phyloP scores from a whole-genome alignment of 345 rosid genomes.

The Hibiscus mutabilis region DNA sequence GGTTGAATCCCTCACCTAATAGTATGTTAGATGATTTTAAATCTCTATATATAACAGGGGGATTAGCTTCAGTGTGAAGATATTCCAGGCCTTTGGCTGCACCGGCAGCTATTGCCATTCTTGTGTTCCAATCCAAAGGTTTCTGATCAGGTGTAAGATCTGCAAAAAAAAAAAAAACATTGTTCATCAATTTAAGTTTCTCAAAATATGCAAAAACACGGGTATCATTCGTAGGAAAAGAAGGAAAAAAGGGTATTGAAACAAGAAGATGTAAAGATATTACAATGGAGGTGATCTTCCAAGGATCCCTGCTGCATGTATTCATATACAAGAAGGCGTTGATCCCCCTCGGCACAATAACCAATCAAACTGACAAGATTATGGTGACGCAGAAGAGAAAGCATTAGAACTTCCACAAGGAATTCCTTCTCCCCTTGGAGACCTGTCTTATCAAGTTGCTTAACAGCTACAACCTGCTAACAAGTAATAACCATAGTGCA shows the following conservation, averaged over 20 bases:
- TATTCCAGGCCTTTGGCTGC: conserved; percentile 55
- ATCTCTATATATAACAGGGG: conserved; percentile 61
- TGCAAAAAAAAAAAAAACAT: conserved; percentile 12
- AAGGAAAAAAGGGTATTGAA: not conserved
- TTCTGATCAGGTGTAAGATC: conserved; percentile 29
- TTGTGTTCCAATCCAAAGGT: conserved; percentile 52
- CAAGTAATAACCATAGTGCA: not conserved
- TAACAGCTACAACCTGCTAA: conserved; percentile 59
- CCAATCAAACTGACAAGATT: conserved; percentile 68
- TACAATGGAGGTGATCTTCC: conserved; percentile 66
- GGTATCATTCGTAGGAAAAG: not conserved
- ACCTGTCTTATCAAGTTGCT: conserved; percentile 51
- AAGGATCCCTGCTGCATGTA: conserved; percentile 63
- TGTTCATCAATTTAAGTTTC: not conserved
- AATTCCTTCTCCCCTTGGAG: conserved; percentile 79
- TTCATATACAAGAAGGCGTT: conserved; percentile 67
- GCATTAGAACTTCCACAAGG: conserved; percentile 83
- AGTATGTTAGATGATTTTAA: conserved; percentile 59
- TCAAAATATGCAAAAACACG: not conserved
- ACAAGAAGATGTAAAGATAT: not conserved
- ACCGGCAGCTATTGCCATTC: conserved; percentile 57
- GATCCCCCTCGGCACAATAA: conserved; percentile 67
- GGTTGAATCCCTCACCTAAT: conserved; percentile 36
- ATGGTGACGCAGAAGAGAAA: conserved; percentile 56
- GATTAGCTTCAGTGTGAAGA: conserved; percentile 45